A percentile compares a stretch with the other conserved stretches of the same genome.
Conservation (phyloP, 2,329 filamentous ascomycete genomes). For the Sordariomycetes sp. region DNA sequence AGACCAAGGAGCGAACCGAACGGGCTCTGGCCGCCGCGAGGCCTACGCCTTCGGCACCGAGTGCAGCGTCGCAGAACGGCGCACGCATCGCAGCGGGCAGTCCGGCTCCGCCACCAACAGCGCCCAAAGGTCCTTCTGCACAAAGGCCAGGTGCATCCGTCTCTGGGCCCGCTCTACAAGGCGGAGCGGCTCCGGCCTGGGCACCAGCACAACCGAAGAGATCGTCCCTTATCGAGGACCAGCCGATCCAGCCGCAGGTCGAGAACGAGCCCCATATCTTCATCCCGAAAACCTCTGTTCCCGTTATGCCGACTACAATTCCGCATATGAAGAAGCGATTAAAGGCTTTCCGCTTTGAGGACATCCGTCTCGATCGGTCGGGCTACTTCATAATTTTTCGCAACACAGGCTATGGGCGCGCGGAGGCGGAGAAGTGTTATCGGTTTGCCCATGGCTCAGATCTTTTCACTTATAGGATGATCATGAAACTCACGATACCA, state of each 20-base stretch:
- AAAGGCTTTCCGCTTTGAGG: constrained; percentile 68
- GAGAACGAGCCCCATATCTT: constrained; percentile 81
- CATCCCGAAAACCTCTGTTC: constrained; percentile 74
- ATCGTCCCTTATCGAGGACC: constrained; percentile 46
- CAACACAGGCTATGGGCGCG: constrained; percentile 60
- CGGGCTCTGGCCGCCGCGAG: constrained; percentile 7
- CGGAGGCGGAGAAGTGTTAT: constrained; percentile 72
- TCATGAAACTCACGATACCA: constrained; percentile 60
- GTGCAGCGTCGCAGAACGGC: constrained; percentile 8
- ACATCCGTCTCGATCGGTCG: constrained; percentile 69
- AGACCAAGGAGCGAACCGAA: constrained; percentile 42
- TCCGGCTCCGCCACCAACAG: constrained; percentile 60
- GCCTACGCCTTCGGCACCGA: constrained; percentile 10
- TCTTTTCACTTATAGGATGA: constrained; percentile 85
- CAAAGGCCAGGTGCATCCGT: constrained; percentile 20
- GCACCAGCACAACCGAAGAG: constrained; percentile 10
- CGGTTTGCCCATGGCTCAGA: constrained; percentile 65
- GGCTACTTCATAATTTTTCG: constrained; percentile 92
- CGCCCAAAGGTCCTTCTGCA: constrained; percentile 71
- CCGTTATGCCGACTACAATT: constrained; percentile 73
- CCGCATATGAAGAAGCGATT: constrained; percentile 83
- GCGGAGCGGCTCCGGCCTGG: constrained; percentile 17
- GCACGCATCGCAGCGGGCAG: neutral
- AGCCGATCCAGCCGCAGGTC: constrained; percentile 54
- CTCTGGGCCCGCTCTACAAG: constrained; percentile 11